Conservation (phyloP, 2,329 filamentous ascomycete species). For the Aspergillus aculeatus region DNA sequence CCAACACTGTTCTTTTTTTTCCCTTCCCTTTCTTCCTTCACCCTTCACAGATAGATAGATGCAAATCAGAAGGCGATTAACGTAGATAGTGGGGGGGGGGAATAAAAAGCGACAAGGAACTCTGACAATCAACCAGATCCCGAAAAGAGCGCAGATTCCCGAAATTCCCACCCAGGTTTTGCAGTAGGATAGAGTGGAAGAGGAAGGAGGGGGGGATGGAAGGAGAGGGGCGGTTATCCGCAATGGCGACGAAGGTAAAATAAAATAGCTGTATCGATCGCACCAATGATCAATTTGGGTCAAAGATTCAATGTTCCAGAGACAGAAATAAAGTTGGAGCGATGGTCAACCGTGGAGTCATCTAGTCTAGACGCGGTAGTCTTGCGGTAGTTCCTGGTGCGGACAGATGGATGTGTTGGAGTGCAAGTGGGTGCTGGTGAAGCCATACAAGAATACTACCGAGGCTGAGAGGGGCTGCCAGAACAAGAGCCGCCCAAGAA, state of each 20-base stretch:
- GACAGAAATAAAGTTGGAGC: conserved; percentile 15
- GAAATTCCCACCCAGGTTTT: neutral
- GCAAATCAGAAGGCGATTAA: conserved; percentile 1
- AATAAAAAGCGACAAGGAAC: neutral
- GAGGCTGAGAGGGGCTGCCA: conserved; percentile 1
- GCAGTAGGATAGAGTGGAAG: conserved; percentile 2
- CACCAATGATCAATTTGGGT: conserved; percentile 1
- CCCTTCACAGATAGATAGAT: neutral
- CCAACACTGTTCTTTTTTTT: conserved; percentile 1
- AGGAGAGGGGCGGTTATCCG: conserved; percentile 8
- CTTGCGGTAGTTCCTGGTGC: conserved; percentile 7
- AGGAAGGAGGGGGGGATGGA: conserved; percentile 7
- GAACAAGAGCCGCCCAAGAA: neutral
- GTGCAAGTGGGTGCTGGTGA: conserved; percentile 11
- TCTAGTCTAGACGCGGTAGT: conserved; percentile 12
- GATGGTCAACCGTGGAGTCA: conserved; percentile 10
- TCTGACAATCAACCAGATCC: neutral
- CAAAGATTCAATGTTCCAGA: neutral
- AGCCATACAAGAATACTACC: conserved; percentile 11
- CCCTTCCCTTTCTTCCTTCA: too few species aligned
- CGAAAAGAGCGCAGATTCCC: conserved; percentile 8
- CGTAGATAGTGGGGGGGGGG: neutral
- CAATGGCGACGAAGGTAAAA: conserved; percentile 2
- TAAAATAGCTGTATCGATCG: neutral
- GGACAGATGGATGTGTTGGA: conserved; percentile 9